These are phyloP conservation scores for Graphilbum ipis-grandicollis DNA, from an alignment of 2,329 filamentous ascomycete species.

Conservation along the genomic window DNA sequence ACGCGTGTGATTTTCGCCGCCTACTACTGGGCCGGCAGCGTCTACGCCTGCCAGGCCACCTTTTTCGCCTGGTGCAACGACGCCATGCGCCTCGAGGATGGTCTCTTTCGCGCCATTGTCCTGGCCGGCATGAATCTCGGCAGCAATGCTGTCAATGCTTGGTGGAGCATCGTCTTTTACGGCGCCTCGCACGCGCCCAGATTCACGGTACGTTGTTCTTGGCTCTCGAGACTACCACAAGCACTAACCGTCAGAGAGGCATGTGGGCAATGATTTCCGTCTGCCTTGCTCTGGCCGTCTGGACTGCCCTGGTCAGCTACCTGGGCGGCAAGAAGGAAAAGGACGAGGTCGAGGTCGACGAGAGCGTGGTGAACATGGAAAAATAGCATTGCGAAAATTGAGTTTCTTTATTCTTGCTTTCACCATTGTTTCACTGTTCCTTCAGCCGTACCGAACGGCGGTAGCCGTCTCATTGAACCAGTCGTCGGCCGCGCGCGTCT, in stretches of 20 bases:
- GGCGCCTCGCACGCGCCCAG: constrained; percentile 47
- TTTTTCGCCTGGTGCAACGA: constrained; percentile 68
- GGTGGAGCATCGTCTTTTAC: constrained; percentile 60
- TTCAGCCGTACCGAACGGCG: constrained; percentile 41
- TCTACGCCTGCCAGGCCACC: constrained; percentile 57
- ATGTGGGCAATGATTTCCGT: constrained; percentile 59
- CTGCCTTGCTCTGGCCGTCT: constrained; percentile 39
- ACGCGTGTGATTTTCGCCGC: constrained; percentile 42
- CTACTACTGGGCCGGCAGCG: constrained; percentile 53
- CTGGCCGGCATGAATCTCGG: constrained; percentile 57
- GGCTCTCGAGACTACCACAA: background rate
- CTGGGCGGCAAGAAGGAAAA: constrained; percentile 14
- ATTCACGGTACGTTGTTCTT: constrained; percentile 33
- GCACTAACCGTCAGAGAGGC: constrained; percentile 27
- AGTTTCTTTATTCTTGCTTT: no score
- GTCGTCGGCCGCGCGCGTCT: constrained; percentile 35
- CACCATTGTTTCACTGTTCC: no score
- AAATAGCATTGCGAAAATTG: no score
- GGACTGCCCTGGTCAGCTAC: constrained; percentile 37
- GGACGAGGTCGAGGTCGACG: no score
- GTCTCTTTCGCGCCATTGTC: constrained; percentile 45
- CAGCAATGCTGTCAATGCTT: constrained; percentile 51
- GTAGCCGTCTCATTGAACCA: constrained; percentile 47
- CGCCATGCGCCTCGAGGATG: constrained; percentile 45
- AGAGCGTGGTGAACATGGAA: no score